phyloP scores from a whole-genome alignment of 2,329 filamentous ascomycete genomes.

The Colletotrichum tabaci region DNA sequence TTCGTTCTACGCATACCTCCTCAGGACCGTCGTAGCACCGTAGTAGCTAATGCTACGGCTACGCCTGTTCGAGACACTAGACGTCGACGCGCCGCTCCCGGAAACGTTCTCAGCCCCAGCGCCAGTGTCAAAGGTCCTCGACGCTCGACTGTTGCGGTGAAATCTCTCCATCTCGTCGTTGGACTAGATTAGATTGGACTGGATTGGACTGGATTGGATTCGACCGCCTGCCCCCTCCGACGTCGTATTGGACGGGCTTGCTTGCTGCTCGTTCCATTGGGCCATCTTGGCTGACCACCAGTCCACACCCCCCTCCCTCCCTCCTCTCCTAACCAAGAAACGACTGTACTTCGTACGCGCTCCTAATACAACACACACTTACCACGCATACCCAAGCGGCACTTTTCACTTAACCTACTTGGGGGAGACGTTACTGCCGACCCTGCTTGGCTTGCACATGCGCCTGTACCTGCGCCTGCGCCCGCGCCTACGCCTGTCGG shows the following conservation, averaged over 20 bases:
- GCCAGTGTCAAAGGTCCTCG: not conserved
- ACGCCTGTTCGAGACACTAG: not conserved
- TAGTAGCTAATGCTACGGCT: too few species aligned
- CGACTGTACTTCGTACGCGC: too few species aligned
- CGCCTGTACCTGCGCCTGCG: conserved; percentile 6
- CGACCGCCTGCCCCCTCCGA: not conserved
- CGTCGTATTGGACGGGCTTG: conserved; percentile 9
- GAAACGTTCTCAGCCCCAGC: not conserved
- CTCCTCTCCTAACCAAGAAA: too few species aligned
- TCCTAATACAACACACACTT: too few species aligned
- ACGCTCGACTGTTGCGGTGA: not conserved
- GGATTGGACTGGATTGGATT: not conserved
- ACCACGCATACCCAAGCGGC: not conserved
- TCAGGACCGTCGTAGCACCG: too few species aligned
- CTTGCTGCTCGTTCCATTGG: conserved; percentile 11
- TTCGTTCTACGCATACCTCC: too few species aligned
- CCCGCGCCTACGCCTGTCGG: not conserved
- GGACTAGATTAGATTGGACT: too few species aligned
- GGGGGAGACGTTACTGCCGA: not conserved
- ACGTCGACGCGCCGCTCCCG: not conserved
- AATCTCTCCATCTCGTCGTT: not conserved
- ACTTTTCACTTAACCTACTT: not conserved
- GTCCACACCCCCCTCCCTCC: too few species aligned
- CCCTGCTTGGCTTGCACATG: not conserved
- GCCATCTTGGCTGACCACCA: not conserved